Evolutionary conservation across 192 early-diverging fungal genomes (phyloP), one percentile per base, ranked within the genome.

Genomic region (Dissophora ornata): DNA sequence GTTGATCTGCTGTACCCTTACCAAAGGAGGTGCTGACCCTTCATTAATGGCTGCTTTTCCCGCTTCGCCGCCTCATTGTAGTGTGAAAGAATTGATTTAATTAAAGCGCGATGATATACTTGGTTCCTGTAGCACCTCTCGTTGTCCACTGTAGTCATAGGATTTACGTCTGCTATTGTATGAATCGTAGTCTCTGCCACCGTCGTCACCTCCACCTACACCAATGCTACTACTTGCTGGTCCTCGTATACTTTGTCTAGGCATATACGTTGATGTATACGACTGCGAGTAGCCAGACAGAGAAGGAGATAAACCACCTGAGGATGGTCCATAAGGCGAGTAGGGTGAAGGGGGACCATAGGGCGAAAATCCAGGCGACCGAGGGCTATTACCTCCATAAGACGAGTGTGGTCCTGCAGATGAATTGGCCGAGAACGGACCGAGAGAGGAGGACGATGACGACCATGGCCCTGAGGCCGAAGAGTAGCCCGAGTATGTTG

Each of bases 321-420:
- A 47, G 1, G 62, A 29, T 30, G 57, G 66, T 38, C 74, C 73
- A 49, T 55, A 58, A 4, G 50, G 73, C 45, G 58, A 64, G 30
- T 53, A 77, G 32, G 54, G 42, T 19, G 62, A 60, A 3, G 62
- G 28, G 18, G 57, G 74, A 19, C 74, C 73, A 41, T 55, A 60
- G 2, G 57, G 74, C 38, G 59, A 66, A 38, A 48, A 77, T 22
- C 59, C 65, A 12, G 51, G 64, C 33, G 51, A 59, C 28, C 41
- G 56, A 16, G 66, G 64, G 19, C 64, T 57, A 6, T 40, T 36
- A 11, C 41, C 64, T 34, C 58, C 58, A 49, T 34, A 67, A 34
- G 89, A 80, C 50, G 90, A 88, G 4, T 81, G 74, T 6, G 81
- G 84, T 36, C 89, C 86, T 21, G 85, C 79, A 18, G 82, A 75